phyloP scores from a whole-genome alignment of 345 rosid genomes.

The Psidium friedrichsthalianum region DNA sequence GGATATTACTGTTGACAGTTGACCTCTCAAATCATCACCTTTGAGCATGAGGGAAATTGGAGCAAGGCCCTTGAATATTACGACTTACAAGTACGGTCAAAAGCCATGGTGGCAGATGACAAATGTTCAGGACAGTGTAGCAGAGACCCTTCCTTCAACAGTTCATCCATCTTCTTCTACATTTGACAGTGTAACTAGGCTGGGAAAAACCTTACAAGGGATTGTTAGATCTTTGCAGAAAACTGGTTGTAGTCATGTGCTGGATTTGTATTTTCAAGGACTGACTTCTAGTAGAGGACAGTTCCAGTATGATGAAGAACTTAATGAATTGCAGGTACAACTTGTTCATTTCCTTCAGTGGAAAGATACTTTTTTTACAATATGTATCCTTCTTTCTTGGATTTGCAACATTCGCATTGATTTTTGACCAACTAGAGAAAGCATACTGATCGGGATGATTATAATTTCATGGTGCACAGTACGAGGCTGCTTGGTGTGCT shows the following conservation, averaged over 20 bases:
- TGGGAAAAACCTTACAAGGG: slow-evolving; percentile 73
- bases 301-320: slow-evolving; percentile 67
- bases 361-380: not conserved
- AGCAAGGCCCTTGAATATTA: slow-evolving; percentile 89
- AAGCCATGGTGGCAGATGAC: slow-evolving; percentile 22
- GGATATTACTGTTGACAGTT: slow-evolving; percentile 30
- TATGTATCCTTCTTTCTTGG: not conserved
- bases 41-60: slow-evolving; percentile 98
- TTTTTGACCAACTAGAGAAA: not conserved
- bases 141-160: slow-evolving; percentile 16
- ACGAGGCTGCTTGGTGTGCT: slow-evolving; percentile 96
- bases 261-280: slow-evolving; percentile 85
- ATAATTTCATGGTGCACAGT: slow-evolving; percentile 35
- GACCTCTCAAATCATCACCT: slow-evolving; percentile 81
- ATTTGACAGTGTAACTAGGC: slow-evolving; percentile 31
- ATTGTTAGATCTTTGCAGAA: slow-evolving; percentile 85
- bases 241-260: slow-evolving; percentile 80
- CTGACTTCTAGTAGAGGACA: slow-evolving; percentile 57
- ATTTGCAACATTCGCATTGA: not conserved
- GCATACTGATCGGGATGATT: not conserved
- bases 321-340: slow-evolving; percentile 79
- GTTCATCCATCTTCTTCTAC: slow-evolving; percentile 16
- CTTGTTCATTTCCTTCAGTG: not conserved
- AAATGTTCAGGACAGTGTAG: slow-evolving; percentile 18
- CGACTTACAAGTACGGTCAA: slow-evolving; percentile 79